Conservation (phyloP, 2,329 filamentous ascomycete species). For the Aspergillus arachidicola region DNA sequence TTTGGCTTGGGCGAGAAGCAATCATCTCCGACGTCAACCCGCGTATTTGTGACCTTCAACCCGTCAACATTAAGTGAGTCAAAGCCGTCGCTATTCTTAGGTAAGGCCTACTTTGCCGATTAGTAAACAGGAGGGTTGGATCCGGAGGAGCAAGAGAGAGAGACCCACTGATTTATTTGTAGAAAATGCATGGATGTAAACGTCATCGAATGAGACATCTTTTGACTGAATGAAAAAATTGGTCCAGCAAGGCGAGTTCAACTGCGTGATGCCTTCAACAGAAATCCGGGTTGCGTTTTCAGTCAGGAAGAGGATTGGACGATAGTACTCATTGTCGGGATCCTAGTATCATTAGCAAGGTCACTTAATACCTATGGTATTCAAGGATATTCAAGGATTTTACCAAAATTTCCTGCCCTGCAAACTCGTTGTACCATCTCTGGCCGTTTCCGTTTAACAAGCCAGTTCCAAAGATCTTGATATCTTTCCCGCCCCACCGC, state of each 20-base stretch:
- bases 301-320: conserved; percentile 63
- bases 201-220: conserved; percentile 57
- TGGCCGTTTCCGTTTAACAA: conserved; percentile 60
- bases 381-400: background rate
- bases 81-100: conserved; percentile 66
- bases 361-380: too few relatives aligned
- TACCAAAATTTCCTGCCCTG: conserved; percentile 42
- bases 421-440: conserved; percentile 54
- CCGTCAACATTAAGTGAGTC: conserved; percentile 62
- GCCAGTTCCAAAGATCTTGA: conserved; percentile 62
- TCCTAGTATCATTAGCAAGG: conserved; percentile 35
- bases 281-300: conserved; percentile 63
- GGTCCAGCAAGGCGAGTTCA: conserved; percentile 66
- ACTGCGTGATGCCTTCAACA: conserved; percentile 61
- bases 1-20: conserved; percentile 66
- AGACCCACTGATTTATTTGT: conserved; percentile 44
- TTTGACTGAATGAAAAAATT: conserved; percentile 63
- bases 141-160: background rate
- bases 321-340: conserved; percentile 57
- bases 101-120: conserved; percentile 38
- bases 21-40: conserved; percentile 61
- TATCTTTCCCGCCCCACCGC: conserved; percentile 64
- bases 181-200: conserved; percentile 59
- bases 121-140: background rate
- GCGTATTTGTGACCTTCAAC: conserved; percentile 54